Conservation (phyloP, 129 eudicot species). For the Centrapalus pauciflorus region DNA sequence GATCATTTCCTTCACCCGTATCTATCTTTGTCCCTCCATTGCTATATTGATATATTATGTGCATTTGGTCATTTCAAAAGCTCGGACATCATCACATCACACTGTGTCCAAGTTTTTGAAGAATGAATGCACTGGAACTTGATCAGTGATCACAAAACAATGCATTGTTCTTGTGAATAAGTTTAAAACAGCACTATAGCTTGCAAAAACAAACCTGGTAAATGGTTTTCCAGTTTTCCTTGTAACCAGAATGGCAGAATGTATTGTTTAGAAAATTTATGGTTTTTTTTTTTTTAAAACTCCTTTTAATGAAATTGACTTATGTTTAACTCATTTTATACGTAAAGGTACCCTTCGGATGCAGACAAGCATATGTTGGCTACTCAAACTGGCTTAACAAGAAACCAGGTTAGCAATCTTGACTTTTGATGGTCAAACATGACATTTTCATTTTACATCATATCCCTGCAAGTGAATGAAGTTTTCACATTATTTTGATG, state of each 20-base stretch:
- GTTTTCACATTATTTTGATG: no score
- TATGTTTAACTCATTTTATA: conserved; percentile 3
- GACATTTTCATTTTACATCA: not conserved
- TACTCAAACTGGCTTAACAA: conserved; percentile 76
- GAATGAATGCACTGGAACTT: no score
- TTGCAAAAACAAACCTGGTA: no score
- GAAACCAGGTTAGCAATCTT: conserved; percentile 66
- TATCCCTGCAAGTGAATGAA: no score
- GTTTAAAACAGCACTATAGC: no score
- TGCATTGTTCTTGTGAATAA: no score
- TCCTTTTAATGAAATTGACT: not conserved
- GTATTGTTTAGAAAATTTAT: no score
- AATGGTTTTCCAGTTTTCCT: no score
- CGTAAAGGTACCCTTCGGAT: conserved; percentile 82
- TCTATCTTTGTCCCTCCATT: not conserved
- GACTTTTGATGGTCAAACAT: conserved; percentile 11
- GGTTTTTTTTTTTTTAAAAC: not conserved
- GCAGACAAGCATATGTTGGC: conserved; percentile 91
- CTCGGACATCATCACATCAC: no score
- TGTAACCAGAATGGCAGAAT: no score
- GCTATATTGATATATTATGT: not conserved
- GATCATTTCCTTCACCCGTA: conserved; percentile 99
- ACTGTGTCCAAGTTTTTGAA: no score
- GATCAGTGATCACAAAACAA: no score
- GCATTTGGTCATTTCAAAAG: not conserved